A percentile compares a stretch with the other conserved stretches of the same genome.
phyloP scores from a whole-genome alignment of 2,329 filamentous ascomycete genomes.

The Xylaria sp. region DNA sequence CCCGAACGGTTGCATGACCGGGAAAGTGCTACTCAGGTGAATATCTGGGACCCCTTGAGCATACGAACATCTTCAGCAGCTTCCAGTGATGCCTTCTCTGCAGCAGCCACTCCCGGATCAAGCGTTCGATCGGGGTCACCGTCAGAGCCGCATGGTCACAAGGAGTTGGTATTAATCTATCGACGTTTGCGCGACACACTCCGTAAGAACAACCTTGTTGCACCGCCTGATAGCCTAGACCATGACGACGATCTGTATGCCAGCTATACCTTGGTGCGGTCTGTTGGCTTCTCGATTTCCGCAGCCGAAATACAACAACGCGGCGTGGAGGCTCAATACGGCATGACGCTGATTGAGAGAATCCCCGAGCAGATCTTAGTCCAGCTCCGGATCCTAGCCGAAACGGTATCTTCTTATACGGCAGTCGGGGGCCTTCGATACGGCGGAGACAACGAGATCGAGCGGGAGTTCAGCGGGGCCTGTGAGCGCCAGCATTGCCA shows the following conservation, averaged over 20 bases:
- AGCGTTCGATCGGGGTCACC: slow-evolving; percentile 39
- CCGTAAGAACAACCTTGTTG: slow-evolving; percentile 53
- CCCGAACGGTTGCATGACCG: slow-evolving; percentile 44
- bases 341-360: slow-evolving; percentile 77
- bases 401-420: slow-evolving; percentile 85
- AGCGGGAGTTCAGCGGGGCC: slow-evolving; percentile 67
- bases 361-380: slow-evolving; percentile 83
- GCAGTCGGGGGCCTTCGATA: slow-evolving; percentile 72
- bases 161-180: slow-evolving; percentile 64
- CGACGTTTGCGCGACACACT: slow-evolving; percentile 63
- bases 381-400: slow-evolving; percentile 83
- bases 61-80: slow-evolving; percentile 42
- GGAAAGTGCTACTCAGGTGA: slow-evolving; percentile 39
- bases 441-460: slow-evolving; percentile 61
- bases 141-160: slow-evolving; percentile 43
- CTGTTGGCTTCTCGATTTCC: slow-evolving; percentile 83
- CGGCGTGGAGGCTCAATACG: slow-evolving; percentile 73
- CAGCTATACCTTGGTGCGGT: slow-evolving; percentile 63
- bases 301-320: slow-evolving; percentile 90
- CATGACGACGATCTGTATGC: slow-evolving; percentile 50
- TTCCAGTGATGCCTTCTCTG: slow-evolving; percentile 47
- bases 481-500: slow-evolving; percentile 75
- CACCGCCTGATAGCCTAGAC: slow-evolving; percentile 32
- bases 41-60: slow-evolving; percentile 47
- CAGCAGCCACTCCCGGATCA: slow-evolving; percentile 41